These are phyloP conservation scores for Trichothecium sympodiale DNA, from an alignment of 2,329 filamentous ascomycete genomes.

Conservation along the genomic window DNA sequence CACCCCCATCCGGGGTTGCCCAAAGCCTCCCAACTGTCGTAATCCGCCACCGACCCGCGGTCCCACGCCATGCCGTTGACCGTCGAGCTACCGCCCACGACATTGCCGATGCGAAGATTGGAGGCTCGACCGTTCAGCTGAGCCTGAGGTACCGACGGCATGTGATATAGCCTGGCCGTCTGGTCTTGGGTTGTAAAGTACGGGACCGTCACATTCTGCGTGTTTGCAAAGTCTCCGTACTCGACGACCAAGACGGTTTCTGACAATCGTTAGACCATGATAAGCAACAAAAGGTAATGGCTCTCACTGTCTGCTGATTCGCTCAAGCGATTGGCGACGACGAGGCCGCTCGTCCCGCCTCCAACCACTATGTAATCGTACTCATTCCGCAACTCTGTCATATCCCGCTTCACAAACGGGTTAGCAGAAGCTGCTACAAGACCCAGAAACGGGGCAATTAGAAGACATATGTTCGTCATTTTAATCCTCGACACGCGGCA, in stretches of 20 bases:
- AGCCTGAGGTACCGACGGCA: slow-evolving; percentile 14
- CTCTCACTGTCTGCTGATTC: slow-evolving; percentile 5
- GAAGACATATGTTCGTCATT: no score
- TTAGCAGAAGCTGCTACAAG: background rate
- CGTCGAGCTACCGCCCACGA: slow-evolving; percentile 17
- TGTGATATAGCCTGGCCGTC: slow-evolving; percentile 6
- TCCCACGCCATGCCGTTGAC: slow-evolving; percentile 20
- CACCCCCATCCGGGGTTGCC: slow-evolving; percentile 27
- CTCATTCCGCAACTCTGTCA: slow-evolving; percentile 1
- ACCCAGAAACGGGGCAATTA: background rate
- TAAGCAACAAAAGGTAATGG: no score
- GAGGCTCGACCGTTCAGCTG: slow-evolving; percentile 11
- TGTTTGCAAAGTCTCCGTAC: slow-evolving; percentile 16
- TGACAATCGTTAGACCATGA: no score
- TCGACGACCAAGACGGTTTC: slow-evolving; percentile 15
- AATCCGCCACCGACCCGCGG: slow-evolving; percentile 14
- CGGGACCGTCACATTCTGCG: slow-evolving; percentile 11
- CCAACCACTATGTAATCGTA: slow-evolving; percentile 19
- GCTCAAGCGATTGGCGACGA: slow-evolving; percentile 18
- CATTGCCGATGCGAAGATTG: slow-evolving; percentile 12
- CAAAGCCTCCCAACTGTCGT: slow-evolving; percentile 22
- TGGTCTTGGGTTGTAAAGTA: slow-evolving; percentile 10
- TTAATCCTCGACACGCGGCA: no score
- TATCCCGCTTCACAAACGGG: background rate
- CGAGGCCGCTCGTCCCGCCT: slow-evolving; percentile 18